A percentile compares a stretch with the other conserved stretches of the same genome.
Conservation (phyloP, 1,139 yeast species). For the Eremothecium cymbalariae region DNA sequence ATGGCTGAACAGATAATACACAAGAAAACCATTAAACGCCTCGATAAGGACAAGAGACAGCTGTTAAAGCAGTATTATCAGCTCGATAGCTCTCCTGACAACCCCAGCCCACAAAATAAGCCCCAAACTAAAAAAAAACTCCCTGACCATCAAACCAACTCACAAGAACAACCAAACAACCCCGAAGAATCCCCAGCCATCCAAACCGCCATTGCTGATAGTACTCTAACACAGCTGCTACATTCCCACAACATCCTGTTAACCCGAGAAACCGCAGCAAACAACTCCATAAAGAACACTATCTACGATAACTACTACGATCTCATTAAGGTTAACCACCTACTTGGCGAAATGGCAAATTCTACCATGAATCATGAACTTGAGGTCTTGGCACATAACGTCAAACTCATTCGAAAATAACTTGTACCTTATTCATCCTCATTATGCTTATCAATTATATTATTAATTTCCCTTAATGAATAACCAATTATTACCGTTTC, state of each 20-base stretch:
- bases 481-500: no score
- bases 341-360: conserved; percentile 26
- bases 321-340: conserved; percentile 40
- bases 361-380: not conserved
- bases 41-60: conserved; percentile 34
- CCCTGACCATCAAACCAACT: conserved; percentile 2
- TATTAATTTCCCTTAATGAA: no score
- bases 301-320: conserved; percentile 47
- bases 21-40: conserved; percentile 27
- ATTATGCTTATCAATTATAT: no score
- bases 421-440: no score
- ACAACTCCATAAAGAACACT: conserved; percentile 42
- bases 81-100: conserved; percentile 27
- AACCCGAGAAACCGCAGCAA: conserved; percentile 38
- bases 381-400: not conserved
- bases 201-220: conserved; percentile 22
- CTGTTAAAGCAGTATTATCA: conserved; percentile 41
- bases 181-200: conserved; percentile 5
- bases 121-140: no score
- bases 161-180: conserved; percentile 5
- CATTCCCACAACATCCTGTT: conserved; percentile 36
- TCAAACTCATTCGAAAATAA: no score
- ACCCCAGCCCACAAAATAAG: conserved; percentile 11
- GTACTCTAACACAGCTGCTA: conserved; percentile 35
- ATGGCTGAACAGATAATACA: conserved; percentile 32